Evolutionary conservation across 805 yeast genomes (phyloP).

Genomic region (Metschnikowia borealis): DNA sequence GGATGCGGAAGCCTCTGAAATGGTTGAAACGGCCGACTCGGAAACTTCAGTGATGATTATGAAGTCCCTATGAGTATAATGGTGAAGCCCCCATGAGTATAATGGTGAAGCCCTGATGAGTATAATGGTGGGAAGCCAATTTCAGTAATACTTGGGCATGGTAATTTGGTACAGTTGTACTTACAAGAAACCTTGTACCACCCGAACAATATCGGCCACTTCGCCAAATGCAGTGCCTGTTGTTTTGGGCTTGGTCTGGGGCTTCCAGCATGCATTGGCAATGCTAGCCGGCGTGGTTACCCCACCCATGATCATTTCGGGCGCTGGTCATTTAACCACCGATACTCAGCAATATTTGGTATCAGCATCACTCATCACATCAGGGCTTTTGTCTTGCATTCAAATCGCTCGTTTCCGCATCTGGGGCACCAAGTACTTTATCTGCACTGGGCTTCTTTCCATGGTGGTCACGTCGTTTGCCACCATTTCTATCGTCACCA

Average conservation of each 20-base stretch:
- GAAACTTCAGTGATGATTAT: too few relatives aligned
- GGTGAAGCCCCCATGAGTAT: too few relatives aligned
- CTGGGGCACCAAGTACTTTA: constrained; percentile 7
- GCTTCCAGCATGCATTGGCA: constrained; percentile 14
- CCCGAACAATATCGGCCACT: too few relatives aligned
- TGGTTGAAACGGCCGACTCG: too few relatives aligned
- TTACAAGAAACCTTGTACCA: too few relatives aligned
- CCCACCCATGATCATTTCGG: constrained; percentile 11
- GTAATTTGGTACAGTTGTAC: too few relatives aligned
- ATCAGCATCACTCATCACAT: constrained; percentile 10
- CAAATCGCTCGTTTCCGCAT: constrained; percentile 11
- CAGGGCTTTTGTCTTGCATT: constrained; percentile 8
- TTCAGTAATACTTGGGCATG: too few relatives aligned
- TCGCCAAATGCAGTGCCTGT: too few relatives aligned
- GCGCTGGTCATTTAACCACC: constrained; percentile 6
- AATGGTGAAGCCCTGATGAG: too few relatives aligned
- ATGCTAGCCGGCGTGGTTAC: constrained; percentile 15
- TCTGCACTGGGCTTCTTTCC: constrained; percentile 14
- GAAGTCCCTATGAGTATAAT: too few relatives aligned
- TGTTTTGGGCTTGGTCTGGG: constrained; percentile 9
- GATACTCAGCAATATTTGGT: constrained; percentile 9
- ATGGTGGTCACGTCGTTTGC: constrained; percentile 14
- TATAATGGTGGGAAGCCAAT: too few relatives aligned
- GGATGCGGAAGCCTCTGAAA: too few relatives aligned
- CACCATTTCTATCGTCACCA: constrained; percentile 10